Percentiles rank a stretch among this genome's conserved stretches.
Conservation (phyloP, 1,139 yeast genomes). For the Magnusiomyces tetraspermus region DNA sequence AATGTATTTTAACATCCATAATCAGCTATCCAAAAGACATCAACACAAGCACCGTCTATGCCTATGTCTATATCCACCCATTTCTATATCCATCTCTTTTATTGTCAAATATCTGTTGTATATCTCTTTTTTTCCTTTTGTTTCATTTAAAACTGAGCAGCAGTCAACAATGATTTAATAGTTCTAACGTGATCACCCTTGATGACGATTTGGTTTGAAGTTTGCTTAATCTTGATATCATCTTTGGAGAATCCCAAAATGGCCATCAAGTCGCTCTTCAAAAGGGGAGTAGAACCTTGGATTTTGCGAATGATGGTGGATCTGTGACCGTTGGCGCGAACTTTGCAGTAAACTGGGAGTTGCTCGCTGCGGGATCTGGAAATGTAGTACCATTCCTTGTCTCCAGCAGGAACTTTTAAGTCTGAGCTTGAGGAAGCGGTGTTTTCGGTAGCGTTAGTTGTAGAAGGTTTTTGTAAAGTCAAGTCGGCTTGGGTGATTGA, state of each 20-base stretch:
- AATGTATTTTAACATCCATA: too few relatives aligned
- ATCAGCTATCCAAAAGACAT: too few relatives aligned
- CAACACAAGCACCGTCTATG: too few relatives aligned
- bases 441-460: neutral
- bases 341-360: conserved; percentile 31
- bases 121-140: neutral
- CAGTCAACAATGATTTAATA: conserved; percentile 19
- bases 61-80: too few relatives aligned
- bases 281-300: conserved; percentile 27
- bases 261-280: conserved; percentile 26
- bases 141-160: conserved; percentile 3
- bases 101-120: too few relatives aligned
- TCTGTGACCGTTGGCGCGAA: conserved; percentile 27
- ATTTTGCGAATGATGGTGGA: conserved; percentile 30
- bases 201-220: conserved; percentile 28
- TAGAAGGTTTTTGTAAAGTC: conserved; percentile 1
- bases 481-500: conserved; percentile 8
- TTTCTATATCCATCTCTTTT: too few relatives aligned
- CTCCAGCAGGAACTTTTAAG: neutral
- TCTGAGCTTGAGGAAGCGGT: neutral
- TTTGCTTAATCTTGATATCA: conserved; percentile 28
- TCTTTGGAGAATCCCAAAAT: conserved; percentile 23
- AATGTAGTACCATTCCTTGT: conserved; percentile 27
- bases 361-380: conserved; percentile 28
- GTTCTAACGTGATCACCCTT: conserved; percentile 25